Conservation (phyloP, 2,329 filamentous ascomycete species). For the Fusarium longipes region DNA sequence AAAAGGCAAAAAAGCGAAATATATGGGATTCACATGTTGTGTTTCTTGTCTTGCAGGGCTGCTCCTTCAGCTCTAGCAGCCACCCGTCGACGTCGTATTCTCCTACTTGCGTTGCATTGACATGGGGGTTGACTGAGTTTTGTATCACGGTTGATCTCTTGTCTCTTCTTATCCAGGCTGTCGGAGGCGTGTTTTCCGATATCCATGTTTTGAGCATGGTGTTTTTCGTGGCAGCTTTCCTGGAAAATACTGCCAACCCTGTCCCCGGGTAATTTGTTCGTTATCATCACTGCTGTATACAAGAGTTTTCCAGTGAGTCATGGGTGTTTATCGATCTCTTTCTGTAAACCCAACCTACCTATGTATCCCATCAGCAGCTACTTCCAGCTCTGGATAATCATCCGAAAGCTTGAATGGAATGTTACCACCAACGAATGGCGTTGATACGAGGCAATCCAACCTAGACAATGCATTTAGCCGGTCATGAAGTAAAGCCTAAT, state of each 20-base stretch:
- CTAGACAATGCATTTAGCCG: conserved; percentile 21
- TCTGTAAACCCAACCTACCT: neutral
- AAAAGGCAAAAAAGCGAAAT: neutral
- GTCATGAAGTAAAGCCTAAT: neutral
- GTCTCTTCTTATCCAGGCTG: neutral
- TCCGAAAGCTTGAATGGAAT: conserved; percentile 18
- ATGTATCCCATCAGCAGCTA: neutral
- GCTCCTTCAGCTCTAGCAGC: conserved; percentile 10
- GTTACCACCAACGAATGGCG: conserved; percentile 3
- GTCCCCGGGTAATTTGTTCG: neutral
- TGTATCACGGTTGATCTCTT: conserved; percentile 6
- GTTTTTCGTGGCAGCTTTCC: conserved; percentile 3
- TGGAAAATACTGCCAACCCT: neutral
- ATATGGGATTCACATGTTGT: neutral
- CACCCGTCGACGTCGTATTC: conserved; percentile 18
- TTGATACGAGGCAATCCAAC: neutral
- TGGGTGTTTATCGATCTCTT: neutral
- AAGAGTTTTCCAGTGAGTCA: neutral
- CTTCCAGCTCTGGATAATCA: conserved; percentile 27
- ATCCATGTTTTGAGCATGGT: conserved; percentile 3
- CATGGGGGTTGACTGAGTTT: neutral
- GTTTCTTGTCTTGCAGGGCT: neutral
- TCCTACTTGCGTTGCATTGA: neutral
- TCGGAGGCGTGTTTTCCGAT: conserved; percentile 21
- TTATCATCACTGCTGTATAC: neutral